Base-by-base conservation (phyloP, 2,329 filamentous ascomycete genomes). In the Xylariaceae sp. region DNA sequence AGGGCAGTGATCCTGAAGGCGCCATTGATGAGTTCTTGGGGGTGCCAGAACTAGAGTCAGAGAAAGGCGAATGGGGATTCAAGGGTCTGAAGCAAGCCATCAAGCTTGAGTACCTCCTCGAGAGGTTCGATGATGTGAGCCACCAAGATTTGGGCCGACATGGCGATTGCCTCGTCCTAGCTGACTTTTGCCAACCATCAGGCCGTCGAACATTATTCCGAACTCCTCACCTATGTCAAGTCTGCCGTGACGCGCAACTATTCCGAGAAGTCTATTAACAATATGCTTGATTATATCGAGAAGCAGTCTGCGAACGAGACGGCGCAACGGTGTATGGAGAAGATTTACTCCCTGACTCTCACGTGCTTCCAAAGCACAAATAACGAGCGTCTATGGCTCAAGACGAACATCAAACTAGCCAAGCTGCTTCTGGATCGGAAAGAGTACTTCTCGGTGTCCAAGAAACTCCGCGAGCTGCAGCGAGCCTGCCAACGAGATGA, bases 241-340 rank as follows among this genome's bases (percentile, higher is more conserved):
- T 95, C 90, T 2, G 93, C 93, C 6, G 93, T 99, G 51, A 97
- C 94, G 47, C 87, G 94, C 64, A 99, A 97, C 76, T 97, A 97
- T 76, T 97, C 94, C 1, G 94, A 99, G 75, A 97, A 97, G 74
- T 97, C 93, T 10, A 96, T 99, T 78, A 97, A 97, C 77, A 97
- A 97, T 74, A 96, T 99, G 88, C 86, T 99, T 51, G 94, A 97
- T 77, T 96, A 89, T 73, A 94, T 99, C 66, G 93, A 97, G 75
- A 97, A 97, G 76, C 89, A 85, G n/a, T 81, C 85, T 10, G 82
- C 88, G 34, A 76, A 85, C 45, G 87, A 88, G 59, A 83, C 86
- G 6, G 84, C 86, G 49, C 87, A 89, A 23, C 80, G 84, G 64
- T 93, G 88, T 74, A 95, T 97, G 86, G 93, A 97, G 73, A 84